phyloP scores from a whole-genome alignment of 768 basidiomycete genomes.

The Cyclocybe cylindracea region DNA sequence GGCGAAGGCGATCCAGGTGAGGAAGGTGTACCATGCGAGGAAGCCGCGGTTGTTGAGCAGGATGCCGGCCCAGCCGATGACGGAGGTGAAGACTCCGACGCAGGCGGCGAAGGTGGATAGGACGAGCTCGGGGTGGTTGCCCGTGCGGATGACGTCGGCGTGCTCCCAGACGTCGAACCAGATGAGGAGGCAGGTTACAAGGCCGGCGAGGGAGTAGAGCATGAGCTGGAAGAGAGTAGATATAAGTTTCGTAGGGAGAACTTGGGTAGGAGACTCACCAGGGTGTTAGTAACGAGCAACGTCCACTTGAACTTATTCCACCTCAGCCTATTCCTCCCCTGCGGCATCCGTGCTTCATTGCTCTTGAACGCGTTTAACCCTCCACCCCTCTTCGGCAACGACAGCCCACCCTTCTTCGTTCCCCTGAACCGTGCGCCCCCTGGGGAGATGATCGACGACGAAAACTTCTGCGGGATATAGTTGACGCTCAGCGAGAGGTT shows the following conservation, averaged over 20 bases:
- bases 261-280: constrained; percentile 29
- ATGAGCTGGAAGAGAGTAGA: constrained; percentile 37
- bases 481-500: constrained; percentile 66
- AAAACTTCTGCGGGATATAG: constrained; percentile 81
- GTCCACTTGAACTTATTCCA: no score
- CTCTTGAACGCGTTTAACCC: constrained; percentile 64
- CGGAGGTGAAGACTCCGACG: constrained; percentile 60
- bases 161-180: no score
- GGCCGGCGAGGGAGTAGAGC: constrained; percentile 55
- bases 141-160: constrained; percentile 71
- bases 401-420: constrained; percentile 26
- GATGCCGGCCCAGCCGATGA: constrained; percentile 80
- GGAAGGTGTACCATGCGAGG: constrained; percentile 80
- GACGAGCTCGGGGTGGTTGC: constrained; percentile 65
- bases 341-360: constrained; percentile 52
- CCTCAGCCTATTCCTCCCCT: constrained; percentile 45
- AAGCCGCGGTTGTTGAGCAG: constrained; percentile 87
- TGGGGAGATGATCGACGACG: constrained; percentile 41
- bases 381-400: constrained; percentile 62
- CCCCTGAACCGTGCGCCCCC: constrained; percentile 35
- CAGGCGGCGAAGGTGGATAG: constrained; percentile 66
- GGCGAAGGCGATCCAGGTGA: constrained; percentile 75
- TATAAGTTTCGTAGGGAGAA: background rate
- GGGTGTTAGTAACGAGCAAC: constrained; percentile 62
- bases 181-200: constrained; percentile 66